These are phyloP conservation scores for Silene latifolia DNA, from an alignment of 148 eudicot species.

Conservation along the genomic window DNA sequence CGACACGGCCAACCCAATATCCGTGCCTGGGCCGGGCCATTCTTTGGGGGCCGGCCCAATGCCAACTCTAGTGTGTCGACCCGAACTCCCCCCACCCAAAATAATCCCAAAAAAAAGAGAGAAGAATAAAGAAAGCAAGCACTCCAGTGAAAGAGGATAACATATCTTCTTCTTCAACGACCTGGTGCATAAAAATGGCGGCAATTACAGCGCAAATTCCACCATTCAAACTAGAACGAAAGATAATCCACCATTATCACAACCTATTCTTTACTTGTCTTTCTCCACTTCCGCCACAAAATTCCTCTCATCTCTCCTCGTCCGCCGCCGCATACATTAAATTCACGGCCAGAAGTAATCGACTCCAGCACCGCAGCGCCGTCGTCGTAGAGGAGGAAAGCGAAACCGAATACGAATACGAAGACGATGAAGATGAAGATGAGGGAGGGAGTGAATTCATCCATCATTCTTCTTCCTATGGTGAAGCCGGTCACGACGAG, in stretches of 20 bases:
- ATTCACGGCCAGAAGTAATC: slow-evolving; percentile 13
- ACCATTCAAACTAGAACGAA: slow-evolving; percentile 17
- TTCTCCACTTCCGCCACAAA: slow-evolving; percentile 15
- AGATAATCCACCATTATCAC: slow-evolving; percentile 21
- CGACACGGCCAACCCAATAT: no score
- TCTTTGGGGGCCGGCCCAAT: no score
- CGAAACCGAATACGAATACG: not conserved
- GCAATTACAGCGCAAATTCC: slow-evolving; percentile 20
- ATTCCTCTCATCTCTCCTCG: slow-evolving; percentile 2
- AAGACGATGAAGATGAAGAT: slow-evolving; percentile 18
- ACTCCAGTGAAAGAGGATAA: slow-evolving; percentile 18
- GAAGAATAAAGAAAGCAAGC: no score
- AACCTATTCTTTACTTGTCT: slow-evolving; percentile 5
- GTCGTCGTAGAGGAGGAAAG: not conserved
- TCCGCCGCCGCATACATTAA: slow-evolving; percentile 9
- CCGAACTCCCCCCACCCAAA: no score
- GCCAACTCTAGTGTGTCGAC: no score
- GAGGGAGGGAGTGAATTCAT: slow-evolving; percentile 19
- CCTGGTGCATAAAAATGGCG: slow-evolving; percentile 26
- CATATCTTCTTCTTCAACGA: not conserved
- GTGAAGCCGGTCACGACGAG: slow-evolving; percentile 28
- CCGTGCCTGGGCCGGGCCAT: no score
- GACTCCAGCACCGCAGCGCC: slow-evolving; percentile 17
- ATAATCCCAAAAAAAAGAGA: no score
- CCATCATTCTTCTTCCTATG: not conserved